Conservation (phyloP, 2,329 filamentous ascomycete species). For the Grosmannia huntii region DNA sequence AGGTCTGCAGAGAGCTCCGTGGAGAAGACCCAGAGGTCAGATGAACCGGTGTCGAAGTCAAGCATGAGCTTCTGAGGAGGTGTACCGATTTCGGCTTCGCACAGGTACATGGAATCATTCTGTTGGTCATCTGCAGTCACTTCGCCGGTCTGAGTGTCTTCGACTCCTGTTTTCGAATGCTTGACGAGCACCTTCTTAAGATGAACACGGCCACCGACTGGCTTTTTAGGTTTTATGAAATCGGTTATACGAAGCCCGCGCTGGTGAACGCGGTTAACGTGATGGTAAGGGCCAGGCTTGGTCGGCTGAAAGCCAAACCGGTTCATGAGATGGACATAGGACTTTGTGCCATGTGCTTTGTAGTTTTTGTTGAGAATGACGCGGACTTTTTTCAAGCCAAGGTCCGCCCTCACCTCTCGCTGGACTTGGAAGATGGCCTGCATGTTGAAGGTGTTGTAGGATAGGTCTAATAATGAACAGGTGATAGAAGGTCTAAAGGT, state of each 20-base stretch:
- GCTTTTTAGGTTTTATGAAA: constrained; percentile 5
- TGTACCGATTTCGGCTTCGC: constrained; percentile 50
- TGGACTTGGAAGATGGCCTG: constrained; percentile 22
- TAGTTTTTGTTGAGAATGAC: constrained; percentile 47
- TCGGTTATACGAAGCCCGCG: constrained; percentile 26
- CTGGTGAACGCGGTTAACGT: constrained; percentile 33
- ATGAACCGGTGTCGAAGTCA: constrained; percentile 59
- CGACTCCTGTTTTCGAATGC: not conserved
- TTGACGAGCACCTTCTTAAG: constrained; percentile 35
- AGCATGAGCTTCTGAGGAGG: constrained; percentile 48
- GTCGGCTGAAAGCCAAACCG: constrained; percentile 31
- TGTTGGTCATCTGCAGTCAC: constrained; percentile 51
- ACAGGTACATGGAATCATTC: constrained; percentile 54
- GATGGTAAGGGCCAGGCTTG: constrained; percentile 44
- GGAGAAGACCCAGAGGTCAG: constrained; percentile 56
- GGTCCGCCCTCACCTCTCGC: constrained; percentile 21
- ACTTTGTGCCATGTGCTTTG: constrained; percentile 45
- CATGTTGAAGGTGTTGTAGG: constrained; percentile 16
- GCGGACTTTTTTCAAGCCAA: constrained; percentile 31
- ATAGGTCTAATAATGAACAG: no score
- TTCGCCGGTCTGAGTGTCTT: constrained; percentile 23
- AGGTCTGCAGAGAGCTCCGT: constrained; percentile 28
- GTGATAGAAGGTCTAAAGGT: no score
- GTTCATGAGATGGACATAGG: constrained; percentile 47
- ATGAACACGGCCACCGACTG: constrained; percentile 34